These are phyloP conservation scores for Pyracantha coccinea DNA, from an alignment of 331 rosid genomes.

Conservation along the genomic window DNA sequence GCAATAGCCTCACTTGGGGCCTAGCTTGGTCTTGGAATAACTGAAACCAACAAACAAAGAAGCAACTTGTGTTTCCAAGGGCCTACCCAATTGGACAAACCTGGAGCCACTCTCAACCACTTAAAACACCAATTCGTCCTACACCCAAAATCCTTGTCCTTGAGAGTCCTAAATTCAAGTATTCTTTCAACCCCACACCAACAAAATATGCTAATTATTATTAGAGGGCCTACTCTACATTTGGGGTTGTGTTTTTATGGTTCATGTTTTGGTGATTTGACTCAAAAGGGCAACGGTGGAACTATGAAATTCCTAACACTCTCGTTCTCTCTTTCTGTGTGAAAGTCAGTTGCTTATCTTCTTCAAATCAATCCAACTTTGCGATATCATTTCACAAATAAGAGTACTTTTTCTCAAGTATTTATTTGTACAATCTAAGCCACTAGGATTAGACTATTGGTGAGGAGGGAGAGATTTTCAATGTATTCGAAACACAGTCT, in stretches of 20 bases:
- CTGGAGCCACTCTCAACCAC: background rate
- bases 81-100: background rate
- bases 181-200: background rate
- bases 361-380: no score
- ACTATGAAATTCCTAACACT: no score
- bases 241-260: background rate
- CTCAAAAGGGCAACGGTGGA: no score
- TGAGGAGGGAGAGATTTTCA: no score
- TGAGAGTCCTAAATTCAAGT: background rate
- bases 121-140: background rate
- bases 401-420: background rate
- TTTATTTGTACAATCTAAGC: background rate
- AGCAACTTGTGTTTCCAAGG: background rate
- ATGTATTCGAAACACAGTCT: rapidly evolving
- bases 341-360: no score
- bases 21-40: background rate
- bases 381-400: no score
- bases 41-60: background rate
- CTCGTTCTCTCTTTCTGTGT: no score
- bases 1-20: background rate
- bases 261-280: background rate
- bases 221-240: background rate
- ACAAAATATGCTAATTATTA: background rate
- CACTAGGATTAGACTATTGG: background rate
- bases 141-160: background rate